Evolutionary conservation across 2,329 filamentous ascomycete species (phyloP), one percentile per base, ranked within the genome.

Genomic region (Ophiosphaerella herpotricha): DNA sequence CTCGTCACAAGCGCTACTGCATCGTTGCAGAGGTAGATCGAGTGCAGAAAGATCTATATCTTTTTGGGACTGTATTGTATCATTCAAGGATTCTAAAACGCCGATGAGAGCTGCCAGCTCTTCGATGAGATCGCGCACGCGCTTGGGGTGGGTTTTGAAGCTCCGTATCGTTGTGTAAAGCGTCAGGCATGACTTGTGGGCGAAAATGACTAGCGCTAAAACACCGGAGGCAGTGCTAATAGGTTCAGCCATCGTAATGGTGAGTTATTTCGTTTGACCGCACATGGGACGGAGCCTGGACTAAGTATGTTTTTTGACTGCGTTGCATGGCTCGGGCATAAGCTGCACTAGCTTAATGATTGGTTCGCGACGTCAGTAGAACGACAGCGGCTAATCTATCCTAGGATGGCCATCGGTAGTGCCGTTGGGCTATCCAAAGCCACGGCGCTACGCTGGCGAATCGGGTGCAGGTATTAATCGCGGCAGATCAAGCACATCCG

Each of bases 1-100:
- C 16, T 77, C 74, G 52, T 71, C 63, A 51, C 74, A 80, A 24
- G 75, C 71, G 52, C 74, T 72, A 35, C 72, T 71, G 52, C 75
- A 80, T 57, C 72, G 71, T 43, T 60, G 62, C 43, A 80, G 54
- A 45, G 77, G 76, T 46, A 75, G 63, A 54, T 67, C 63, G 54
- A 73, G 57, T 34, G 46, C 50, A 16, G 52, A 23, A 13, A 60
- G 11, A 33, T 56, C 45, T 37, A 46, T 36, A 21, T 55, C 47
- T 44, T 36, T 35, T 9, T 37, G 9, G 11, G 43, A 35, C 36
- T 41, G 36, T 9, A 54, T 39, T 7, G 52, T 49, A 8, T 60
- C 42, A 40, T 9, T 48, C 14, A 60, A 39, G 4, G 50, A 53
- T 37, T 45, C 40, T 18, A 57, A 40, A 33, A 54, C 52, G 31